phyloP scores from a whole-genome alignment of 805 yeast species.

The Kuraishia capsulata region DNA sequence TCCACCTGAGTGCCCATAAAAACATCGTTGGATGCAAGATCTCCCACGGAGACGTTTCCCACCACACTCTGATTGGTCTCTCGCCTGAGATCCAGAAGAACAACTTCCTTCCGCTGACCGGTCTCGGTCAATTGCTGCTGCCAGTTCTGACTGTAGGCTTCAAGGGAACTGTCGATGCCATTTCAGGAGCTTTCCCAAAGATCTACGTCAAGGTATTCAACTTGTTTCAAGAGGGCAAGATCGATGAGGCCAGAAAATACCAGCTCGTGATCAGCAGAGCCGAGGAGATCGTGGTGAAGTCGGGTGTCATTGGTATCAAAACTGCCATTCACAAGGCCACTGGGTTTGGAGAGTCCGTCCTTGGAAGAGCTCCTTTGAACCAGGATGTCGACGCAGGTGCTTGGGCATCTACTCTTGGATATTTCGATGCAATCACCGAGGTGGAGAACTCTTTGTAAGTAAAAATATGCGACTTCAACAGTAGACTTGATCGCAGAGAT shows the following conservation, averaged over 20 bases:
- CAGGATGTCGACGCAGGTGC: conserved; percentile 22
- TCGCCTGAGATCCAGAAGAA: conserved; percentile 27
- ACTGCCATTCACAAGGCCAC: conserved; percentile 25
- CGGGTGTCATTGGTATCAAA: conserved; percentile 40
- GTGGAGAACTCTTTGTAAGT: conserved; percentile 8
- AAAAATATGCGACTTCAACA: neutral
- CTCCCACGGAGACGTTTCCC: conserved; percentile 41
- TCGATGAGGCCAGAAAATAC: conserved; percentile 29
- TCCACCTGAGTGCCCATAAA: conserved; percentile 31
- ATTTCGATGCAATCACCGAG: conserved; percentile 6
- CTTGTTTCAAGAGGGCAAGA: conserved; percentile 28
- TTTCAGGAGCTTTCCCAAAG: conserved; percentile 45
- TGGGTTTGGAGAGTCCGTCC: conserved; percentile 33
- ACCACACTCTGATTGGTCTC: conserved; percentile 34
- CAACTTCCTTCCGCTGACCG: conserved; percentile 36
- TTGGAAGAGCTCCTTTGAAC: conserved; percentile 39
- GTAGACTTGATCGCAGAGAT: neutral
- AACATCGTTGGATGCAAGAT: conserved; percentile 44
- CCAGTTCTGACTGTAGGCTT: conserved; percentile 39
- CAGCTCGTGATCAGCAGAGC: conserved; percentile 35
- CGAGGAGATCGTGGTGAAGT: conserved; percentile 32
- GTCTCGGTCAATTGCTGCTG: conserved; percentile 40
- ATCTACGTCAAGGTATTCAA: conserved; percentile 31
- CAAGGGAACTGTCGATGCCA: conserved; percentile 43
- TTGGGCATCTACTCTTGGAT: conserved; percentile 15